phyloP scores from a whole-genome alignment of 495 filamentous ascomycete genomes.

The Daldinia decipiens region DNA sequence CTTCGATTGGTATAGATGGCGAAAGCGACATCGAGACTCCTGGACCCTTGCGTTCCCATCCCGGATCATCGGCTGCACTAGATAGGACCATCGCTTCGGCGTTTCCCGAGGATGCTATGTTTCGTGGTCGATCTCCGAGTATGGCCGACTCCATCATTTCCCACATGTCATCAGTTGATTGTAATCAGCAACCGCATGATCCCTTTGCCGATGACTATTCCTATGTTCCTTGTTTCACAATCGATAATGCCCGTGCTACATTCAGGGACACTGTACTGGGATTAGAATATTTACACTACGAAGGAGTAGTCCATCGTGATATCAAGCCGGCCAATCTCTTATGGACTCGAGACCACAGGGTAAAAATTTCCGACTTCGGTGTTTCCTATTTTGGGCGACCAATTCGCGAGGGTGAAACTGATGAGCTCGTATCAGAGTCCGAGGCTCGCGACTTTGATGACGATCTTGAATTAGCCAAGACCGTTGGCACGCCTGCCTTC shows the following conservation, averaged over 20 bases:
- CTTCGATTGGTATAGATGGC: slow-evolving; percentile 44
- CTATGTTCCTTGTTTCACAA: slow-evolving; percentile 90
- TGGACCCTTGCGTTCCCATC: slow-evolving; percentile 56
- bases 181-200: slow-evolving; percentile 59
- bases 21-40: slow-evolving; percentile 60
- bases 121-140: slow-evolving; percentile 68
- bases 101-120: slow-evolving; percentile 65
- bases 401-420: slow-evolving; percentile 77
- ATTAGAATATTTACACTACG: slow-evolving; percentile 94
- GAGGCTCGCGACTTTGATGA: slow-evolving; percentile 87
- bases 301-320: slow-evolving; percentile 96
- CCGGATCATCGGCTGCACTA: slow-evolving; percentile 65
- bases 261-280: slow-evolving; percentile 95
- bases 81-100: slow-evolving; percentile 82
- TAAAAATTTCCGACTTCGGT: slow-evolving; percentile 99
- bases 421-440: slow-evolving; percentile 82
- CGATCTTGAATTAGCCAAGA: slow-evolving; percentile 94
- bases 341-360: slow-evolving; percentile 81
- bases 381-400: slow-evolving; percentile 95
- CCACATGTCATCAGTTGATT: slow-evolving; percentile 67
- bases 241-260: slow-evolving; percentile 82
- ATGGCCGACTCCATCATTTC: slow-evolving; percentile 70
- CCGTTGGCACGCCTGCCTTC: slow-evolving; percentile 96
- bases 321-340: slow-evolving; percentile 99
- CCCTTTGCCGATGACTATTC: slow-evolving; percentile 83